Evolutionary conservation across 1,284 basidiomycete species (phyloP).

Genomic region (Puccinia hordei): DNA sequence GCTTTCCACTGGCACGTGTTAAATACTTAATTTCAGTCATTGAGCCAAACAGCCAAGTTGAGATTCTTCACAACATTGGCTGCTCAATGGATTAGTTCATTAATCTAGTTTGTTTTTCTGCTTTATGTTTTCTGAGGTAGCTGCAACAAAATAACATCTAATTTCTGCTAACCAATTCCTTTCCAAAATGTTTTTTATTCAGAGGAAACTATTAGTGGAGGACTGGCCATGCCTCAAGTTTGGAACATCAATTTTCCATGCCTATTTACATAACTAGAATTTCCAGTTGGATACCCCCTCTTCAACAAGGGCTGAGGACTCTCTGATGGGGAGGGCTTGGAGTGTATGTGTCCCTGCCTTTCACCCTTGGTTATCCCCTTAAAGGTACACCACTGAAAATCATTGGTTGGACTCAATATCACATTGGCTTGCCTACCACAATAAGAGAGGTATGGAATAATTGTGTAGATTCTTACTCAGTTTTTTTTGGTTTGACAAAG

Average conservation of each 20-base stretch:
- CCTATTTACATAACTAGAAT: conserved; percentile 21
- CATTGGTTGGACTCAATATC: no score
- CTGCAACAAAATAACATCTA: no score
- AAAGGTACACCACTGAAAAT: no score
- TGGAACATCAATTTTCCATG: not conserved
- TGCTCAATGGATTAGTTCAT: not conserved
- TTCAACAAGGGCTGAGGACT: conserved; percentile 10
- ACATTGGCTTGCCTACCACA: no score
- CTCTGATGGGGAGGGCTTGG: not conserved
- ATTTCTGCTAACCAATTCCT: not conserved
- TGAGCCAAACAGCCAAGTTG: not conserved
- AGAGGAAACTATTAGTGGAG: not conserved
- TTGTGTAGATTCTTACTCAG: no score
- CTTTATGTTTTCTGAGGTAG: no score
- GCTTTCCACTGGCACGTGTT: not conserved
- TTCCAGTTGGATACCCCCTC: conserved; percentile 10
- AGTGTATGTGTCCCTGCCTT: not conserved
- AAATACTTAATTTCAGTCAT: not conserved
- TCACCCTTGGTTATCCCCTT: no score
- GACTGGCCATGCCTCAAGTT: not conserved
- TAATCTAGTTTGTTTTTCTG: not conserved
- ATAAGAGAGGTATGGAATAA: no score
- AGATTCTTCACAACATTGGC: not conserved
- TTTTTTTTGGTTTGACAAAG: no score
- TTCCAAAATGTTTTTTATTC: not conserved